Evolutionary conservation across 2,329 filamentous ascomycete genomes (phyloP), one percentile per base, ranked within the genome.

Genomic region (Rhinocladiella similis): DNA sequence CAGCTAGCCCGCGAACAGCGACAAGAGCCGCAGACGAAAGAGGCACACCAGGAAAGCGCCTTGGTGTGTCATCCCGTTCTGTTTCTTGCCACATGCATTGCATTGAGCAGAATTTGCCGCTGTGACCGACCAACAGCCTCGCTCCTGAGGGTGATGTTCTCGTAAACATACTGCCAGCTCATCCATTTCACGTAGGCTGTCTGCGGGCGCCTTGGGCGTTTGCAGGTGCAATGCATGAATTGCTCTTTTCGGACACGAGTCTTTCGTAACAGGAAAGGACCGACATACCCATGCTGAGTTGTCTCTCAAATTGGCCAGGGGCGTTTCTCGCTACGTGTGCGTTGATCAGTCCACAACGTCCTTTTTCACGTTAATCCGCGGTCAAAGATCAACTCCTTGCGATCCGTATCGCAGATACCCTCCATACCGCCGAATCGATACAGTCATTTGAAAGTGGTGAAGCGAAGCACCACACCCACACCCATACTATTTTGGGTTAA

Each of bases 1-100:
- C 47, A 50, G 47, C 47, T 19, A 50, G 47, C 47, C 47, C 38
- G 25, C 38, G n/a, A 41, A 7, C 6, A 41, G 14, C n/a, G n/a
- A 50, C 25, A 14, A 45, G 42, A 45, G 42, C 42, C 42, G 42
- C 42, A 45, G 14, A 10, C 18, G 43, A 22, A 16, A 27, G 22
- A 27, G 18, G 16, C 18, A 43, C 41, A 20, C 41, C 18, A 20
- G 41, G 41, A 22, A 20, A 22, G 18, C 41, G 18, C 41, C 22
- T 43, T 43, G 41, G 18, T 22, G 41, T 14, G 10, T 43, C 18
- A 4, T 43, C 29, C 10, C 29, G 29, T 10, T n/a, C 29, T 12
- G 29, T 41, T 41, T 41, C 7, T 18, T 19, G 38, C 38, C n/a
- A 41, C 18, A n/a, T 41, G 38, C 38, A 19, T 41, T 19, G 38